These are phyloP conservation scores for Candida pseudofarinosa DNA, from an alignment of 805 yeast species.

Conservation along the genomic window DNA sequence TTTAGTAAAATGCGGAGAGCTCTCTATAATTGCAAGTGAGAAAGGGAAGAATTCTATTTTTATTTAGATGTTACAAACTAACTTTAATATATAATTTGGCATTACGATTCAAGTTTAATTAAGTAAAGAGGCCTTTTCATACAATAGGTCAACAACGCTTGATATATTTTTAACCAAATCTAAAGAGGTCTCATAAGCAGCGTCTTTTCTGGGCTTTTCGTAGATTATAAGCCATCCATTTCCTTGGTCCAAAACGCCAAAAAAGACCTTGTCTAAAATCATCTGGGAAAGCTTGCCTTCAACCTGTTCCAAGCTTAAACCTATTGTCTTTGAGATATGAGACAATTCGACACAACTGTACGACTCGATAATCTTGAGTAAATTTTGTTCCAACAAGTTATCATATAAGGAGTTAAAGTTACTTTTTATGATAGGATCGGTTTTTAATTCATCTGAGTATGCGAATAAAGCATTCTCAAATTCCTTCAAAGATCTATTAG, in stretches of 20 bases:
- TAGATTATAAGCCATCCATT: constrained; percentile 95
- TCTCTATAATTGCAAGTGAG: constrained; percentile 50
- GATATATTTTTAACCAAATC: constrained; percentile 86
- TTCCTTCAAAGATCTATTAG: constrained; percentile 84
- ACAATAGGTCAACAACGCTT: constrained; percentile 81
- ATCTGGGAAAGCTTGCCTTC: constrained; percentile 94
- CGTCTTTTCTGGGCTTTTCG: constrained; percentile 84
- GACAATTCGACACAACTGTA: constrained; percentile 92
- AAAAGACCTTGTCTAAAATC: constrained; percentile 93
- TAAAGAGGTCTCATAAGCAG: constrained; percentile 81
- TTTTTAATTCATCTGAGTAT: constrained; percentile 70
- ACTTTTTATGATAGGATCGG: constrained; percentile 83
- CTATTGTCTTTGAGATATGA: constrained; percentile 83
- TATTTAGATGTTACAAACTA: constrained; percentile 7
- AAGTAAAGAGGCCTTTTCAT: constrained; percentile 86
- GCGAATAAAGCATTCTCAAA: constrained; percentile 78
- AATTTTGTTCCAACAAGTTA: constrained; percentile 85
- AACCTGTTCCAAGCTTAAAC: constrained; percentile 79
- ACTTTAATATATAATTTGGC: constrained; percentile 3
- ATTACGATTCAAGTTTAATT: constrained; percentile 40
- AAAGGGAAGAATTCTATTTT: constrained; percentile 45
- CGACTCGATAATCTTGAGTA: constrained; percentile 92
- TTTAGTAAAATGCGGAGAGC: constrained; percentile 48
- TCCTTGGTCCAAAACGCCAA: constrained; percentile 96
- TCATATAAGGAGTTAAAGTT: constrained; percentile 93